phyloP scores from a whole-genome alignment of 495 filamentous ascomycete species.

The Immersiella caudata region DNA sequence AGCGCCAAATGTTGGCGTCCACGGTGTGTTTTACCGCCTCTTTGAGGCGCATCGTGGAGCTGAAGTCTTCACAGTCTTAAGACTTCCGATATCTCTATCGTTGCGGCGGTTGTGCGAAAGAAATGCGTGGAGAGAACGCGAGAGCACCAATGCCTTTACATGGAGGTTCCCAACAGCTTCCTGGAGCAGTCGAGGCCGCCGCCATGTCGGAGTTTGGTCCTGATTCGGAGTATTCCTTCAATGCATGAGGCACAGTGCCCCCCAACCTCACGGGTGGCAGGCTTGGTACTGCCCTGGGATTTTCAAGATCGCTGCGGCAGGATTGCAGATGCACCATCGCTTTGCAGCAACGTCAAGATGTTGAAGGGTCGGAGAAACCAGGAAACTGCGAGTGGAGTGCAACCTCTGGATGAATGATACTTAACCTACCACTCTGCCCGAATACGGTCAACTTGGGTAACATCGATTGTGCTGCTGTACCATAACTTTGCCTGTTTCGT shows the following conservation, averaged over 20 bases:
- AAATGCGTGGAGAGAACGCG: no score
- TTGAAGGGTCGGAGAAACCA: background rate
- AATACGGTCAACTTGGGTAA: background rate
- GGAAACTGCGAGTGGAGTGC: background rate
- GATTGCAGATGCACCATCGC: background rate
- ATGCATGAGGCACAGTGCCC: background rate
- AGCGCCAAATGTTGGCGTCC: no score
- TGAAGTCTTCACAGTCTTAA: no score
- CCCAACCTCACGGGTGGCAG: background rate
- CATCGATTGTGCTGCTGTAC: background rate
- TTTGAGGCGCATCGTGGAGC: no score
- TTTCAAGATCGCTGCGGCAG: background rate
- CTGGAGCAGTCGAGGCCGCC: background rate
- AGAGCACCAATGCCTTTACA: no score
- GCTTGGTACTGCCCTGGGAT: background rate
- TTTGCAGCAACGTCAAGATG: background rate
- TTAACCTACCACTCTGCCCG: background rate
- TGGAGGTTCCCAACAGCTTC: no score
- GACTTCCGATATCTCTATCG: no score
- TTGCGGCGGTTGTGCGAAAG: no score
- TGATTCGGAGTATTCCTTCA: background rate
- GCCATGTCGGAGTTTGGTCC: background rate
- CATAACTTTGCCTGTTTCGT: background rate
- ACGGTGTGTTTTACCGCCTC: no score
- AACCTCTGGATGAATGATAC: background rate